Evolutionary conservation across 1,284 basidiomycete genomes (phyloP).

Genomic region (Irpex rosettiformis): DNA sequence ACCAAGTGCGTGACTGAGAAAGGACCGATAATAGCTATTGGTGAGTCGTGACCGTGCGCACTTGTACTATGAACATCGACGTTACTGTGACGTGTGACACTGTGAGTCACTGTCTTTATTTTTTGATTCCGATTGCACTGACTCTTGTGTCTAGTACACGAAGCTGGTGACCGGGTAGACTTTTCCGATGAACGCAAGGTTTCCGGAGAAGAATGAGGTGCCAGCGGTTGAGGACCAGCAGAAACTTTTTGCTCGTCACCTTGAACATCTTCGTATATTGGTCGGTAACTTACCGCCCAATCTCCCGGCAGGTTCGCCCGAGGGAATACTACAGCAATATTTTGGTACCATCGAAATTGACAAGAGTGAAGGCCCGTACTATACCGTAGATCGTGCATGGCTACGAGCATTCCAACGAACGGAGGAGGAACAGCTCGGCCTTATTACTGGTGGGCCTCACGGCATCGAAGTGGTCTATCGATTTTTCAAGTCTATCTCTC

Average conservation of each 20-base stretch:
- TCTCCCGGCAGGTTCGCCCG: neutral
- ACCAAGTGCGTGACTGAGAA: too few relatives aligned
- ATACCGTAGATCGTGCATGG: constrained; percentile 8
- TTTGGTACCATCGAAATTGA: constrained; percentile 2
- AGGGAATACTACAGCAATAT: constrained; percentile 1
- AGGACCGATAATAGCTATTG: too few relatives aligned
- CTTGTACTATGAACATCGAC: too few relatives aligned
- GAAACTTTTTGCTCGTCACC: neutral
- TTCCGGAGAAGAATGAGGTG: neutral
- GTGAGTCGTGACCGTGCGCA: too few relatives aligned
- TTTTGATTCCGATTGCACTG: too few relatives aligned
- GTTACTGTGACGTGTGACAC: too few relatives aligned
- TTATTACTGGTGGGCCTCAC: neutral
- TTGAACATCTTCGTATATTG: neutral
- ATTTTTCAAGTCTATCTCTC: neutral
- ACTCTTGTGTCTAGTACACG: too few relatives aligned
- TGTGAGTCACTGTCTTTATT: too few relatives aligned
- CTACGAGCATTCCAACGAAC: constrained; percentile 6
- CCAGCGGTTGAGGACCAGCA: neutral
- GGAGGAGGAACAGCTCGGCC: neutral
- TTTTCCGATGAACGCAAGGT: neutral
- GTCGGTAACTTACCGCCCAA: neutral
- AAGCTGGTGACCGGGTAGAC: too few relatives aligned
- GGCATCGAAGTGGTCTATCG: neutral
- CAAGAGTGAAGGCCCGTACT: constrained; percentile 8